A percentile compares a stretch with the other conserved stretches of the same genome.
Conservation (phyloP, 108 stramenopile genomes). For the Aurantiochytrium sp. region DNA sequence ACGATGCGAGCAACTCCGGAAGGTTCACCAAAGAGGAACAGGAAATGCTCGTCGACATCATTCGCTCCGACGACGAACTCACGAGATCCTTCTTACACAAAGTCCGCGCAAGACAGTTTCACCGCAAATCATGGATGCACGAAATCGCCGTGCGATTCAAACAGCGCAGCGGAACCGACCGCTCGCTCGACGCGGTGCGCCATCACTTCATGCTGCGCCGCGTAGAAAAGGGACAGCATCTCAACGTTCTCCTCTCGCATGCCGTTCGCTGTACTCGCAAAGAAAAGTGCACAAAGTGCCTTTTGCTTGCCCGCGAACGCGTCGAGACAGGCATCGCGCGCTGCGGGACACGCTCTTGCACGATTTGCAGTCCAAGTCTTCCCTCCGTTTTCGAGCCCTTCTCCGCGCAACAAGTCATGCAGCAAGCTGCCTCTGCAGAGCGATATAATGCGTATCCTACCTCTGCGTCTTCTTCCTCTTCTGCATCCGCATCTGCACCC, state of each 20-base stretch:
- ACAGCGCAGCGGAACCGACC: background rate
- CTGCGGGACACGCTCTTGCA: background rate
- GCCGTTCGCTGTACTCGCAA: background rate
- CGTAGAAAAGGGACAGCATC: background rate
- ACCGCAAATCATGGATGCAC: conserved; percentile 3
- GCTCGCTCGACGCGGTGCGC: conserved; percentile 3
- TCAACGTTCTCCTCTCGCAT: background rate
- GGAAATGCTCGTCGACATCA: conserved; percentile 1
- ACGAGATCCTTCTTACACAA: background rate
- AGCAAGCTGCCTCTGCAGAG: background rate
- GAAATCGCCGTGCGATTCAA: conserved; percentile 14
- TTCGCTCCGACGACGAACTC: background rate
- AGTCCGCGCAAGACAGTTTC: background rate
- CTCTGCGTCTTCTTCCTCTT: no score
- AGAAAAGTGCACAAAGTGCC: background rate
- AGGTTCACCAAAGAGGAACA: conserved; percentile 3
- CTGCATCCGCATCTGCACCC: no score
- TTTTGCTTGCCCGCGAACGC: background rate
- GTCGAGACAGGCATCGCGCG: background rate
- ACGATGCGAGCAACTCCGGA: background rate
- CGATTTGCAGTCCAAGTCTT: background rate
- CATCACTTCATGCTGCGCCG: conserved; percentile 16
- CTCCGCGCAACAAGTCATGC: background rate
- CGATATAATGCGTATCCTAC: background rate
- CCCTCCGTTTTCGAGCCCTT: background rate